Conservation (phyloP, 805 yeast genomes). For the Isabelozyma heimii region DNA sequence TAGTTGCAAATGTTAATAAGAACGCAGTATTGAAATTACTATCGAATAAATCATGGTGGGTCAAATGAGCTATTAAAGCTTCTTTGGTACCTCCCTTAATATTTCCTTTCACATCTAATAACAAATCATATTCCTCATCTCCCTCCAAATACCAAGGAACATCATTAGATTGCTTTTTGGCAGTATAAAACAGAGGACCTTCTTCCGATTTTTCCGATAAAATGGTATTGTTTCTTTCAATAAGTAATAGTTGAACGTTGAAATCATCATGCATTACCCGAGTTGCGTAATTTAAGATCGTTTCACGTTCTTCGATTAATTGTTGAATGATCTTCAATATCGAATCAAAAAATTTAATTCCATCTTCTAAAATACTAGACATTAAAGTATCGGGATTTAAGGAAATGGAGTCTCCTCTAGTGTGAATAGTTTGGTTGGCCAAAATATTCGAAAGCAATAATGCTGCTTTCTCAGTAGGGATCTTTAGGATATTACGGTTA, state of each 20-base stretch:
- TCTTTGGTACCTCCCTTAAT: slow-evolving; percentile 81
- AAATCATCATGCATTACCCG: slow-evolving; percentile 75
- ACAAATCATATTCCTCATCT: slow-evolving; percentile 55
- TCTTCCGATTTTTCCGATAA: slow-evolving; percentile 37
- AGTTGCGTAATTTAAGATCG: slow-evolving; percentile 68
- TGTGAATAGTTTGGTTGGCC: slow-evolving; percentile 40
- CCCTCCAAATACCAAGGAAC: slow-evolving; percentile 73
- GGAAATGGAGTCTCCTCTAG: slow-evolving; percentile 30
- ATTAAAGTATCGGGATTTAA: slow-evolving; percentile 39
- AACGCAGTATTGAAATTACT: slow-evolving; percentile 66
- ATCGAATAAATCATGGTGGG: slow-evolving; percentile 66
- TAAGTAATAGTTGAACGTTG: slow-evolving; percentile 55
- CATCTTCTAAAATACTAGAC: slow-evolving; percentile 34
- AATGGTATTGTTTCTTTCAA: slow-evolving; percentile 42
- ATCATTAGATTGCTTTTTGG: slow-evolving; percentile 37
- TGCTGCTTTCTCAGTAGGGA: slow-evolving; percentile 50
- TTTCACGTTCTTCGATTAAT: slow-evolving; percentile 68
- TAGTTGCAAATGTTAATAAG: slow-evolving; percentile 72
- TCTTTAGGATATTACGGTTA: slow-evolving; percentile 33
- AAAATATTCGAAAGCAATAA: slow-evolving; percentile 45
- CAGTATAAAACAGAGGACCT: slow-evolving; percentile 28
- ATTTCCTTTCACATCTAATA: slow-evolving; percentile 64
- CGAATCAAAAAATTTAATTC: slow-evolving; percentile 31
- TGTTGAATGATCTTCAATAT: slow-evolving; percentile 47
- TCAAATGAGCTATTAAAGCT: slow-evolving; percentile 76